Evolutionary conservation across 805 yeast species (phyloP).

Genomic region (Priceomyces carsonii): DNA sequence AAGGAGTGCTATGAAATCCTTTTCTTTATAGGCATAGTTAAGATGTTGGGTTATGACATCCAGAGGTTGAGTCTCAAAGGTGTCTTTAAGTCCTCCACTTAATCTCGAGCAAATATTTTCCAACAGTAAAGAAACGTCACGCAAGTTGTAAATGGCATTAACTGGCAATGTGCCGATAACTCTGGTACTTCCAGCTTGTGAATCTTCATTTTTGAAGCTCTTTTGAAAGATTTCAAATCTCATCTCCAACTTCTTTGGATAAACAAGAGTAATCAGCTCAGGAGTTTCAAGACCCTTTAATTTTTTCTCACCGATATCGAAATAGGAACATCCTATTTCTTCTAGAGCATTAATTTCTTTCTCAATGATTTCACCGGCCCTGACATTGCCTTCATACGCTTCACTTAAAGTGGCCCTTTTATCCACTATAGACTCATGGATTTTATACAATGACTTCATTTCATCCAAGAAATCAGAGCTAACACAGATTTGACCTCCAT

Average conservation of each 20-base stretch:
- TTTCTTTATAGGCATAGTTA: slow-evolving; percentile 19
- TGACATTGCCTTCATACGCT: slow-evolving; percentile 45
- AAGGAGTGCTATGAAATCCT: slow-evolving; percentile 54
- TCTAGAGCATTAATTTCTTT: slow-evolving; percentile 64
- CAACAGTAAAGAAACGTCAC: slow-evolving; percentile 55
- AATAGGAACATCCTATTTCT: slow-evolving; percentile 66
- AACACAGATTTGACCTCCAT: slow-evolving; percentile 95
- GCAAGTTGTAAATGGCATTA: slow-evolving; percentile 50
- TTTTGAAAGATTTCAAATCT: slow-evolving; percentile 52
- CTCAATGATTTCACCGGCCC: slow-evolving; percentile 60
- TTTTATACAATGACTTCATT: slow-evolving; percentile 54
- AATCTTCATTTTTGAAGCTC: slow-evolving; percentile 19
- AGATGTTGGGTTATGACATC: slow-evolving; percentile 20
- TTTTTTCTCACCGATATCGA: slow-evolving; percentile 80
- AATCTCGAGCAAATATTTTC: slow-evolving; percentile 58
- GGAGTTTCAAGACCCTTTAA: slow-evolving; percentile 94
- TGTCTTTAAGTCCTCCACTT: slow-evolving; percentile 42
- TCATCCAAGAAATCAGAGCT: slow-evolving; percentile 81
- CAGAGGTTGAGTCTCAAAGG: slow-evolving; percentile 26
- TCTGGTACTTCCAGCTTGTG: slow-evolving; percentile 26
- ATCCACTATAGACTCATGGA: slow-evolving; percentile 42
- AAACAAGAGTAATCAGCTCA: slow-evolving; percentile 77
- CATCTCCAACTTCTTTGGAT: slow-evolving; percentile 63
- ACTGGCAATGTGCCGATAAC: slow-evolving; percentile 41
- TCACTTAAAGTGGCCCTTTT: slow-evolving; percentile 29